A percentile compares a stretch with the other conserved stretches of the same genome.
phyloP scores from a whole-genome alignment of 441 rosid species.

The Eutrema salsugineum region DNA sequence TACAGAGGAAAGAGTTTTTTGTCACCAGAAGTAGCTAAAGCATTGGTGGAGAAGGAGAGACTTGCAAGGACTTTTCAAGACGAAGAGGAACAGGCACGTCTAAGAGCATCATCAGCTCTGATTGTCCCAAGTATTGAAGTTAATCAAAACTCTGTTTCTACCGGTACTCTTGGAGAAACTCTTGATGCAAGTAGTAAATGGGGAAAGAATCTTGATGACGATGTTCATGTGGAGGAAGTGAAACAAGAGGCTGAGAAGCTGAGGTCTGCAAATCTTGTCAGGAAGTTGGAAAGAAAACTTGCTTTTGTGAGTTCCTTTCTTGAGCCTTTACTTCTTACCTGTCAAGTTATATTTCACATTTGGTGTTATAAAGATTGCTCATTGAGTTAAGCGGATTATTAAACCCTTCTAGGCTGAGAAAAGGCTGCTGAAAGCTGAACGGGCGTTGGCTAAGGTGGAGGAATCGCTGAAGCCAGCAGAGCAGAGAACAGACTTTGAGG shows the following conservation, averaged over 20 bases:
- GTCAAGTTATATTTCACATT: neutral
- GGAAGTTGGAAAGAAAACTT: slow-evolving; percentile 76
- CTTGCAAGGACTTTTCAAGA: slow-evolving; percentile 72
- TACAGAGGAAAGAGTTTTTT: slow-evolving; percentile 90
- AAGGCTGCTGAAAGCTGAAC: slow-evolving; percentile 74
- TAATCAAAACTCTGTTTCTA: slow-evolving; percentile 42
- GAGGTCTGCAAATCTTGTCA: slow-evolving; percentile 60
- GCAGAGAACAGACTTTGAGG: slow-evolving; percentile 64
- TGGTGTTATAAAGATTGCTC: neutral
- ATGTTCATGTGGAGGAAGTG: slow-evolving; percentile 46
- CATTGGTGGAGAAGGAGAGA: slow-evolving; percentile 76
- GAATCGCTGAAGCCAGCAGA: slow-evolving; percentile 63
- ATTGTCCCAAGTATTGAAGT: slow-evolving; percentile 39
- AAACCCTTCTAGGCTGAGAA: slow-evolving; percentile 57
- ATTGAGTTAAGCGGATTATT: neutral
- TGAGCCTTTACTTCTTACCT: slow-evolving; percentile 1
- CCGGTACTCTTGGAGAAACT: slow-evolving; percentile 90
- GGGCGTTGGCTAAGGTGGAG: slow-evolving; percentile 76
- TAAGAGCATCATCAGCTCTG: slow-evolving; percentile 70
- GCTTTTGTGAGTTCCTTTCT: slow-evolving; percentile 58
- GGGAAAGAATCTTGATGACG: slow-evolving; percentile 70
- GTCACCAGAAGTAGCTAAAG: slow-evolving; percentile 72
- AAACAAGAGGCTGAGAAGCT: slow-evolving; percentile 63
- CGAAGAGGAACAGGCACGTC: slow-evolving; percentile 89
- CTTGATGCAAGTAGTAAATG: slow-evolving; percentile 78